Conservation (phyloP, 2,329 filamentous ascomycete species). For the Massarina eburnea region DNA sequence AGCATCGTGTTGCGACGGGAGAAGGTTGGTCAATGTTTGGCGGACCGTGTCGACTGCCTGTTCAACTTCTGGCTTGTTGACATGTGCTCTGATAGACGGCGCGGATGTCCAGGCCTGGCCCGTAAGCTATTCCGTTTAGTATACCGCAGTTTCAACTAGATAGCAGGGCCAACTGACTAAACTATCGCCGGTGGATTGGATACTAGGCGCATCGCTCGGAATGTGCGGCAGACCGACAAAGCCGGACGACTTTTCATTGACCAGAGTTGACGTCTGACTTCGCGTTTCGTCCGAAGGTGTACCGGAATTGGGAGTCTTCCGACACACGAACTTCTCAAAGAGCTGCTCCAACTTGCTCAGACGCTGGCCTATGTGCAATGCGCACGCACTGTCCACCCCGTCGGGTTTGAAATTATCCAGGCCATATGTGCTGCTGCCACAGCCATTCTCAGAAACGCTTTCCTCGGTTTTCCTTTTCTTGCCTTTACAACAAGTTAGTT, state of each 20-base stretch:
- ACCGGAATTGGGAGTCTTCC: conserved; percentile 22
- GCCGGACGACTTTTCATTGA: conserved; percentile 23
- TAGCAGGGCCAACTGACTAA: conserved; percentile 25
- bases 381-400: conserved; percentile 24
- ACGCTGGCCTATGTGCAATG: conserved; percentile 35
- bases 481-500: conserved; percentile 20
- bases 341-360: conserved; percentile 38
- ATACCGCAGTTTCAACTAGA: no score
- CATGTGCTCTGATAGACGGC: conserved; percentile 28
- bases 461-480: conserved; percentile 31
- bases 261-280: conserved; percentile 21
- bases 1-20: conserved; percentile 40
- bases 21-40: conserved; percentile 25
- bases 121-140: conserved; percentile 23
- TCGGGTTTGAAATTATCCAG: conserved; percentile 17
- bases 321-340: conserved; percentile 40
- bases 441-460: conserved; percentile 9
- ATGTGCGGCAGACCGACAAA: conserved; percentile 19
- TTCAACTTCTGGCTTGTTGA: conserved; percentile 16
- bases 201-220: conserved; percentile 26
- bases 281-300: conserved; percentile 11
- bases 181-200: conserved; percentile 31
- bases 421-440: conserved; percentile 11
- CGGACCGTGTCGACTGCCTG: conserved; percentile 20
- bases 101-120: conserved; percentile 30